Evolutionary conservation across 495 filamentous ascomycete species (phyloP), one percentile per base, ranked within the genome.

Genomic region (Podospora pseudocomata): DNA sequence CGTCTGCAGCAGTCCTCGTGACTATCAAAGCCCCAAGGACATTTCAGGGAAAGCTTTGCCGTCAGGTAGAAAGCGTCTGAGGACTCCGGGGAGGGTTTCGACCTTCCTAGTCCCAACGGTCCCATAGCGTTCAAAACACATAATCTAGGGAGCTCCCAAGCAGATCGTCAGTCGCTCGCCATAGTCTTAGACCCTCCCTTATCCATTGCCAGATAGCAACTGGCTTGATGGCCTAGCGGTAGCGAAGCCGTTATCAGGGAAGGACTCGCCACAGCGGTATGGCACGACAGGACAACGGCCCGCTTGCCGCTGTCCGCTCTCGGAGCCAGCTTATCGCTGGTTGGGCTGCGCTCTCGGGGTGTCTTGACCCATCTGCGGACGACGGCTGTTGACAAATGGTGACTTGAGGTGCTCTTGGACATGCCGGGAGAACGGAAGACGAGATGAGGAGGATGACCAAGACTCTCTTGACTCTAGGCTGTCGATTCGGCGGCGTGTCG

Each of bases 231-330:
- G 13, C 13, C 39, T 13, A 5, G 6, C 6, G 39, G 39, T 49
- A 49, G 6, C 39, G n/a, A 58, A 58, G 55, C 23, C 13, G 55
- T 20, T 58, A 58, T 58, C 55, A 15, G 55, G 55, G 3, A 15
- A 15, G 19, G 55, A 7, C 39, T 58, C 11, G 55, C 55, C 55
- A 58, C 55, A 58, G 11, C n/a, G 11, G 6, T 5, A 58, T 58
- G 18, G 7, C 39, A 58, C n/a, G 55, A 58, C 55, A 20, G 55
- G 55, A 23, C n/a, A 58, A 58, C 55, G 55, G 55, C 23, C 55
- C 55, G 55, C 23, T 58, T 19, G n/a, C 55, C n/a, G 55, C 55
- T 58, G 55, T 58, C 55, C 55, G 55, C 55, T 58, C 18, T 58
- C 55, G 55, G 55, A 58, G n/a, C 5, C 11, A 23, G 55, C 55